Evolutionary conservation across 345 rosid genomes (phyloP).

Genomic region (Aquilaria yunnanensis): DNA sequence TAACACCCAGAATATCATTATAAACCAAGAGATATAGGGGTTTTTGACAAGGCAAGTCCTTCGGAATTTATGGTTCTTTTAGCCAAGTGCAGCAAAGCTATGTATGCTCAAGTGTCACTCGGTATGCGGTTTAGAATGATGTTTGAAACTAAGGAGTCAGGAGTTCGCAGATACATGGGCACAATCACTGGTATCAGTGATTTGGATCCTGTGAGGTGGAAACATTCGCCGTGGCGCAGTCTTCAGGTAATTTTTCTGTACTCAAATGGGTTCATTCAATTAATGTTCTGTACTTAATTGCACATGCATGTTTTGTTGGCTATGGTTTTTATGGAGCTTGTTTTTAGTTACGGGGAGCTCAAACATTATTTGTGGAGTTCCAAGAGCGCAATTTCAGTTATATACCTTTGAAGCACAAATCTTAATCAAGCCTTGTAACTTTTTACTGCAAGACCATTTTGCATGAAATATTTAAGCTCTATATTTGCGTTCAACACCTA

Average conservation of each 20-base stretch:
- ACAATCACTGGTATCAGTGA: conserved; percentile 86
- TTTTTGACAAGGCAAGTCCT: conserved; percentile 78
- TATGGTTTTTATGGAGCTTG: too few species aligned
- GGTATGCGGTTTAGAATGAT: conserved; percentile 98
- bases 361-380: too few species aligned
- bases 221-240: conserved; percentile 93
- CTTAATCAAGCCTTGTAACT: too few species aligned
- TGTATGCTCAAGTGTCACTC: conserved; percentile 82
- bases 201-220: conserved; percentile 88
- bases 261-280: too few species aligned
- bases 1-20: not conserved
- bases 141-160: conserved; percentile 96
- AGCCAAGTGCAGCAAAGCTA: conserved; percentile 84
- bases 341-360: too few species aligned
- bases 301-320: too few species aligned
- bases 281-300: too few species aligned
- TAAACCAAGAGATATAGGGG: not conserved
- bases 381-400: too few species aligned
- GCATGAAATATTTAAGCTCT: too few species aligned
- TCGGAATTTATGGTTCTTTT: conserved; percentile 94
- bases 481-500: too few species aligned
- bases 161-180: conserved; percentile 96
- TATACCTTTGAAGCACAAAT: too few species aligned
- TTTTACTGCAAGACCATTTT: too few species aligned
- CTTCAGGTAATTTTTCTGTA: conserved; percentile 61